Evolutionary conservation across 768 basidiomycete species (phyloP), one percentile per base, ranked within the genome.

Genomic region (Boletus speciosus): DNA sequence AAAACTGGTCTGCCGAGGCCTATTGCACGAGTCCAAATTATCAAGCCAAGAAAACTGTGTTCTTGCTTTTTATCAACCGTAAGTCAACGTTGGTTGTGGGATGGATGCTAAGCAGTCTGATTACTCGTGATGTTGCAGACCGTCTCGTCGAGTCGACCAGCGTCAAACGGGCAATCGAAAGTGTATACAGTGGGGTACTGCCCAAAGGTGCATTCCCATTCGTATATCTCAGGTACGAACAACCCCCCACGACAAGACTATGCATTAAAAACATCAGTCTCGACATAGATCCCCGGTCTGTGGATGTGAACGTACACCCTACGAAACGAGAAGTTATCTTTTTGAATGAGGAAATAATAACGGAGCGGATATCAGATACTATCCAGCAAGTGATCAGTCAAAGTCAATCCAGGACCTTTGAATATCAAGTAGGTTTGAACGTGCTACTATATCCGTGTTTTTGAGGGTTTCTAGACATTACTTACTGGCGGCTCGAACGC

Each of bases 271-370:
- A 44, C 43, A 25, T 27, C 55, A 95, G 94, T 61, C 70, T 98
- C 40, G 77, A 85, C 39, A 86, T 98, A 61, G 86, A 93, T 56
- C 93, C 94, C 0, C 80, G 83, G 31, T 84, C 88, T 25, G 88
- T 99, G 16, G 97, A 99, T 62, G 95, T 98, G 50, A 99, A 99
- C 62, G 93, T 98, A 8, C 95, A 98, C 66, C 97, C 96, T 0
- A 98, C 97, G 2, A 99, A 99, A 68, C 88, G 90, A 42, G 95
- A 98, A 68, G 93, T 98, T 1, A 91, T 93, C 60, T 98, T 98
- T 64, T 70, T 98, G 46, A 84, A 97, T 57, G 93, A 98, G 67
- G 96, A 98, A 49, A 76, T 73, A 14, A 90, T 98, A 63, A 86
- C 86, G 6, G 85, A 91, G 59, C 76, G 76, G 8, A 84, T 98